phyloP scores from a whole-genome alignment of 2,329 filamentous ascomycete genomes.

The Fusarium dlaminii region DNA sequence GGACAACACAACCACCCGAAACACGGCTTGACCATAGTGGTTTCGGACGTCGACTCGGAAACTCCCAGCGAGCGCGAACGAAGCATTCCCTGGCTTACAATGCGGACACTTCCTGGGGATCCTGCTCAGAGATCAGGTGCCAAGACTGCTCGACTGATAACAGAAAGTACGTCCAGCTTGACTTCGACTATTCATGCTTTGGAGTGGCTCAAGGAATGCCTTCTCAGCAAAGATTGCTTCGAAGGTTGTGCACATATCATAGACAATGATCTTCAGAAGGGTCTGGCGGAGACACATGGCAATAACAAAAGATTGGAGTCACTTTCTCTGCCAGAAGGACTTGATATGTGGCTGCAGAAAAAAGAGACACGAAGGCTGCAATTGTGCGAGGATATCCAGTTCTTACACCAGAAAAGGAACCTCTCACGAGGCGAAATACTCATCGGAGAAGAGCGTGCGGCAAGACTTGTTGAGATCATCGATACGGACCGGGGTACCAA shows the following conservation, averaged over 20 bases:
- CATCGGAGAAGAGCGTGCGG: neutral
- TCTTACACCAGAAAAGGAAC: neutral
- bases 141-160: rapidly evolving
- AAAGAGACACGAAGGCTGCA: neutral
- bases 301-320: rapidly evolving
- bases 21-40: neutral
- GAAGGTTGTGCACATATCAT: neutral
- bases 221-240: neutral
- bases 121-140: neutral
- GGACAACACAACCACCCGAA: neutral
- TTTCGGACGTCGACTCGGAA: neutral
- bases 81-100: neutral
- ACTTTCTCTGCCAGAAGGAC: too few relatives aligned
- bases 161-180: neutral
- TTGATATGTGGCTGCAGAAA: neutral
- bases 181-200: neutral
- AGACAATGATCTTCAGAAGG: neutral
- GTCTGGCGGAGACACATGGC: rapidly evolving
- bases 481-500: neutral
- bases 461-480: neutral
- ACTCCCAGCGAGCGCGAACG: too few relatives aligned
- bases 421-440: rapidly evolving
- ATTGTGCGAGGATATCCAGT: neutral
- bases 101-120: neutral
- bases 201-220: neutral